Evolutionary conservation across 371 early-diverging fungal genomes (phyloP), one percentile per base, ranked within the genome.

Genomic region (Funneliformis caledonium): DNA sequence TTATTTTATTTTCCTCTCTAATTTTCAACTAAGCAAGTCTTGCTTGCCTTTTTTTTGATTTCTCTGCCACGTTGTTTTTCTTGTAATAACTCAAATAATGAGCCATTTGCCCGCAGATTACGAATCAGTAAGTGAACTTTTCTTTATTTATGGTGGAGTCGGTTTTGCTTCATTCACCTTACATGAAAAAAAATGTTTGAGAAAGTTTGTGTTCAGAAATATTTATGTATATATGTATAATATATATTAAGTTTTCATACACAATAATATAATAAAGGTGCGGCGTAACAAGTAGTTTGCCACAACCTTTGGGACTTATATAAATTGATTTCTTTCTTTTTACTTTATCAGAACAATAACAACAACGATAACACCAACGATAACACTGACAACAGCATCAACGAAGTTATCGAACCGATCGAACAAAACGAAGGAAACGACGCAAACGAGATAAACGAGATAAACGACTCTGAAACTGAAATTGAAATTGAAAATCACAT

Each of bases 41-140:
- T 19, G 5, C 19, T 67, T 37, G 16, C 22, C 16, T 10, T 22
- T 10, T 43, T 42, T 70, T 65, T 22, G 64, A 1, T 45, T 19
- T 16, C 11, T 42, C 45, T 16, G 10, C 16, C 43, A 69, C 52
- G 16, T 69, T 19, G 16, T 4, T 43, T 68, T 43, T 26, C 26
- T 68, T 43, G n/a, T 43, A 43, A 70, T 43, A 43, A 43, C 70
- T 70, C 9, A 42, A 26, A 43, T 70, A 42, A 70, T 70, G 70
- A 43, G n/a, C 45, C 19, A 70, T 37, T 47, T 70, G 43, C 43
- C 19, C 10, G 47, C 10, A 43, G 70, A 70, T 43, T 43, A 43
- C 43, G 69, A 69, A 69, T 8, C 70, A n/a, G 70, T 70, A 43
- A 2, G 47, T 19, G 10, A 43, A 43, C n/a, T 70, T 43, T 70